Evolutionary conservation across 169 alveolate species (phyloP), one percentile per base, ranked within the genome.

Genomic region (Nephromyces sp.): DNA sequence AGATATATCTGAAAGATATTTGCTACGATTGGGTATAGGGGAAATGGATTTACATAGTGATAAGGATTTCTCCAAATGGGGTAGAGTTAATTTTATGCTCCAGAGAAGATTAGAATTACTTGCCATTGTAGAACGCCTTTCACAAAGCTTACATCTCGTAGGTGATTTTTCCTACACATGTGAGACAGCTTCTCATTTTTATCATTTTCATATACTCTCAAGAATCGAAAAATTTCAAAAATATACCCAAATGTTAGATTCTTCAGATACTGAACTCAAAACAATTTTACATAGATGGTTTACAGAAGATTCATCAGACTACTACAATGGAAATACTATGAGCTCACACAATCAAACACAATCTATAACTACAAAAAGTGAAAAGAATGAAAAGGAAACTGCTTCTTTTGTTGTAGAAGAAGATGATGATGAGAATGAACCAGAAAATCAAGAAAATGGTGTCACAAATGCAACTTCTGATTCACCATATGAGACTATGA

Each of bases 1-100:
- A 71, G 94, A 90, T 65, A 86, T 94, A 53, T 95, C 91, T 52
- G 95, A 90, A 74, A 87, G 92, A 68, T 86, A 91, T 78, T 81
- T 94, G 77, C 89, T 93, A 71, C 85, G 98, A 51, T 84, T 94
- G 71, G 98, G 98, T 28, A 86, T 87, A 65, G 93, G 96, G 5
- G 94, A 87, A 68, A 83, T 81, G 74, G 92, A 86, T 61, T 70
- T 93, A 53, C 93, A 86, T 68, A 72, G 76, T 31, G 78, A 83
- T 78, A 77, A 74, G 70, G 85, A 82, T 51, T 91, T 88, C 77
- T 81, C 92, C 32, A 91, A 89, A 78, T 86, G 85, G 80, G 95
- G 96, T 1, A 82, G 96, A n/a, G 92, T 91, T 30, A 83, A 87
- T 77, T 84, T 75, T 74, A 89, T 91, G 87, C 77, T 89, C 69